Base-by-base conservation (phyloP, 768 basidiomycete species). In the Leccinum fibrillosum region DNA sequence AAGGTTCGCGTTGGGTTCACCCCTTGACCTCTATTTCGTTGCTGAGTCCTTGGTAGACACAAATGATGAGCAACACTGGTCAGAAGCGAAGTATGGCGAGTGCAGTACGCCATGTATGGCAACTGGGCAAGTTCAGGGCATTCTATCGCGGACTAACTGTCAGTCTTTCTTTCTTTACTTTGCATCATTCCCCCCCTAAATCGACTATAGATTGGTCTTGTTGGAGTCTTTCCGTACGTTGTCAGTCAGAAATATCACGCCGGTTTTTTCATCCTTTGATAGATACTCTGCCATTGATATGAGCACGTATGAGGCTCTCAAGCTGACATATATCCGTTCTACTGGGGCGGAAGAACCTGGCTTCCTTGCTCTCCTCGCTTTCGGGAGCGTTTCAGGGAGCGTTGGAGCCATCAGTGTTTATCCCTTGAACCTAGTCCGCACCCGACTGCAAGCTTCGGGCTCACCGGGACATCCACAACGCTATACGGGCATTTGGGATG, bases 281-380 rank as follows among this genome's bases (percentile, higher is more conserved):
- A 89, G 88, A 57, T 92, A 91, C 70, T 89, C 92, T 13, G 96
- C 96, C 5, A 99, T 98, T 62, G 96, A 99, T 73, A 96, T 94
- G 92, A 90, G 88, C 65, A 95, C 95, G 3, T 98, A 97, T 59
- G 96, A 98, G 76, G 92, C 93, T 2, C 84, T 99, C 56, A 98
- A 98, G 72, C 77, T 94, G 47, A 86, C 90, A 2, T 98, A 98
- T 72, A 76, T 89, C 39, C 83, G 86, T 53, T 96, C 94, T 32
- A 90, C 91, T 5, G 89, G 88, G 34, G 84, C 88, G 66, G 88
- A 94, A 26, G 95, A 99, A 70, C 93, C 96, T 0, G 91, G 92
- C 2, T 85, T 94, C 6, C 79, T 94, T 54, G 93, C 91, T 26
- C 70, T 94, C 30, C 83, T 98, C 17, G 86, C 90, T 4, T 98